These are phyloP conservation scores for Pisolithus marmoratus DNA, from an alignment of 768 basidiomycete genomes.

Conservation along the genomic window DNA sequence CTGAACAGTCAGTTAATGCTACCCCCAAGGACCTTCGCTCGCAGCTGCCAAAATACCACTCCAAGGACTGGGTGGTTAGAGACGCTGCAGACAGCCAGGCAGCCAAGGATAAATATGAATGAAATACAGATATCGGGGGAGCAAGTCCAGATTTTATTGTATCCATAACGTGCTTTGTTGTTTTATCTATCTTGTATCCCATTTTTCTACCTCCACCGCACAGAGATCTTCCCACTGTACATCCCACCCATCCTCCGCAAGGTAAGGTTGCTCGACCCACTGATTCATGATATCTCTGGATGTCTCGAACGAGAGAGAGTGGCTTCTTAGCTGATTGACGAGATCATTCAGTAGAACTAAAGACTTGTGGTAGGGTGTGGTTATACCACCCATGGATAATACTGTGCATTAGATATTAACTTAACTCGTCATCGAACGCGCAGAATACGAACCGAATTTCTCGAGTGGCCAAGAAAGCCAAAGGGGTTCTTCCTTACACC, in stretches of 20 bases:
- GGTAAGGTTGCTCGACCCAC: conserved; percentile 67
- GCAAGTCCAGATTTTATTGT: conserved; percentile 44
- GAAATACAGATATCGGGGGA: conserved; percentile 90
- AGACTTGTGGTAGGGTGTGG: no score
- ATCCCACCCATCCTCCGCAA: conserved; percentile 64
- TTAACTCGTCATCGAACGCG: no score
- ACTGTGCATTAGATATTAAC: not conserved
- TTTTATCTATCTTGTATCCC: conserved; percentile 38
- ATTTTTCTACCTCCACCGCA: conserved; percentile 68
- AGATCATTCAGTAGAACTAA: no score
- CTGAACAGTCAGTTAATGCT: conserved; percentile 63
- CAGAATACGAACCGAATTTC: conserved; percentile 52
- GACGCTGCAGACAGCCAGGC: conserved; percentile 24
- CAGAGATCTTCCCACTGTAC: conserved; percentile 76
- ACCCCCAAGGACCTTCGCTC: conserved; percentile 70
- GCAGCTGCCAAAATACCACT: conserved; percentile 62
- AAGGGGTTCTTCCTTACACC: conserved; percentile 65
- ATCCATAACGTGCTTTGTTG: conserved; percentile 10
- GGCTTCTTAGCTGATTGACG: conserved; percentile 39
- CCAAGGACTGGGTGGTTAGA: conserved; percentile 33
- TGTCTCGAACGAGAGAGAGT: conserved; percentile 62
- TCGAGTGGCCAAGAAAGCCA: conserved; percentile 83
- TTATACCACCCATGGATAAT: not conserved
- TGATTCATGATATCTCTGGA: conserved; percentile 57
- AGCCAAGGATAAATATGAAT: conserved; percentile 51